Base-by-base conservation (phyloP, 306 rosid genomes). In the Macrotyloma uniflorum region DNA sequence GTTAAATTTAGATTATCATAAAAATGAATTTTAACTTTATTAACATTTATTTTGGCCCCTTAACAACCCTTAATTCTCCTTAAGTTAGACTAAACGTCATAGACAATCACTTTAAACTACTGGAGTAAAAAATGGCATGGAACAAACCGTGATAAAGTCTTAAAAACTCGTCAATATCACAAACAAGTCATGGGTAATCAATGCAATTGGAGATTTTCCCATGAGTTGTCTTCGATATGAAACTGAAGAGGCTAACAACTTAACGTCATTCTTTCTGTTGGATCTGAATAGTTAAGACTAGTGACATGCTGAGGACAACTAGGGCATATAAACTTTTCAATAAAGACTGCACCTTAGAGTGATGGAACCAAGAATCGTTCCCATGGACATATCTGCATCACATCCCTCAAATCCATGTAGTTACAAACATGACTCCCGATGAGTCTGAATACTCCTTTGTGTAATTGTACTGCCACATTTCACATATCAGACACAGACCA, bases 401-500 rank as follows among this genome's bases (percentile, higher is more conserved):
- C 49, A 80, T 65, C 75, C 63, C 22, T 53, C 61, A 80, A 74
- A 42, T 10, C 9, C 43, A 66, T 64, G n/a, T 12, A 11, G 18
- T 11, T 43, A 75, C 47, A 75, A 58, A 59, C 46, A 67, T 67
- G 66, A n/a, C 71, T 57, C 30, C 50, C 45, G 67, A 66, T 16
- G 35, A 10, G 10, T 22, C 74, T 13, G 20, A 82, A 68, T 70
- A 55, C 28, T 67, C 51, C 35, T 28, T 51, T 70, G 51, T 43
- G 38, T 82, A 2, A 18, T 53, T 82, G 33, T 6, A 43, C 15
- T 51, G 69, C 49, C 20, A 55, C 57, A 46, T 55, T 50, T 79
- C 79, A 79, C 98, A 95, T 95, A 89, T 95, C 98, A 40, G 98
- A 83, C 38, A 92, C 93, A 10, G 96, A 95, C 98, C 98, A 95